Evolutionary conservation across 163 green algal species (phyloP), one percentile per base, ranked within the genome.

Genomic region (Prototheca cutis): DNA sequence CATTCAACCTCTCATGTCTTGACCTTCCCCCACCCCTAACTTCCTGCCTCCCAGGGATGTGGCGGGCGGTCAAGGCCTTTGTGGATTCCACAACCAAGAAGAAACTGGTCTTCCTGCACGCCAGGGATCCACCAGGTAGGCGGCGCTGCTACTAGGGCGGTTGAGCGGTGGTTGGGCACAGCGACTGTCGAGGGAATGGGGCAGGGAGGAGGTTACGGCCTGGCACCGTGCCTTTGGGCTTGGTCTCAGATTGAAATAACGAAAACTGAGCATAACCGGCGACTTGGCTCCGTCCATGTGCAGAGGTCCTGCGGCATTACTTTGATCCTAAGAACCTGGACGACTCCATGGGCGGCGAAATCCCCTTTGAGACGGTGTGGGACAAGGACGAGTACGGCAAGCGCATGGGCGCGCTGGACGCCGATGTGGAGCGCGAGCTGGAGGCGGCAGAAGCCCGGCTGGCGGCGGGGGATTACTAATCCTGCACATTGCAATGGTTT

Each of bases 321-420:
- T 87, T 90, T 33, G 15, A 84, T 58, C 54, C 84, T 59, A 68
- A 79, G 2, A n/a, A 77, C 25, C 53, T 89, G 25, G 79, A 86
- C 69, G 31, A 58, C 30, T 75, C 62, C 62, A 71, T 85, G 52
- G 75, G 80, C 27, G 80, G 80, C 30, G 36, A 51, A 10, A 10
- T 62, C 4, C 17, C 30, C 27, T 45, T 23, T 55, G 62, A 40
- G 29, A 31, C 18, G 53, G 64, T 33, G 21, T 65, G 34, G 49
- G 5, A 52, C 40, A 53, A 49, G 4, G 52, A 68, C 6, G 27
- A 13, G 21, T 62, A 59, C 18, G 23, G 34, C 6, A 45, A 54
- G 51, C 52, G 28, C 23, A 68, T 62, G 52, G 29, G 23, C 4
- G 29, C 8, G 18, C 32, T 33, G 36, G 61, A 61, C 29, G 4